These are phyloP conservation scores for Huntiella decipiens DNA, from an alignment of 2,329 filamentous ascomycete genomes.

Conservation along the genomic window DNA sequence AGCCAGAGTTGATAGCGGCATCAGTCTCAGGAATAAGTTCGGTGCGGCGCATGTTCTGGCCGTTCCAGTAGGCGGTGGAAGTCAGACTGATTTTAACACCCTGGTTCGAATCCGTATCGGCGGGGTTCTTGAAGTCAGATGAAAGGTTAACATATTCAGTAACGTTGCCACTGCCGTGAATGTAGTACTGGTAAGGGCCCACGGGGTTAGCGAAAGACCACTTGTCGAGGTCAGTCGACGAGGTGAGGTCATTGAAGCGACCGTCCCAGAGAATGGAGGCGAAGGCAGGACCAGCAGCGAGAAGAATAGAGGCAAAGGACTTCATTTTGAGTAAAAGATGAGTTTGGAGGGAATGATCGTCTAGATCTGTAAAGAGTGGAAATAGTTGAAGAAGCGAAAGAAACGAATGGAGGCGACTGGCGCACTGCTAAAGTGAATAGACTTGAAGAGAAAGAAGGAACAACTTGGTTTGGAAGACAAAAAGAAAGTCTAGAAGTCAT, in stretches of 20 bases:
- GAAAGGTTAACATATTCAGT: constrained; percentile 43
- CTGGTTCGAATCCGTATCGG: constrained; percentile 39
- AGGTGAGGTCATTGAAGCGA: constrained; percentile 40
- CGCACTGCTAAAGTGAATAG: constrained; percentile 5
- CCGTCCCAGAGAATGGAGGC: constrained; percentile 39
- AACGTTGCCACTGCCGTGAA: constrained; percentile 41
- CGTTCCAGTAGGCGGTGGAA: constrained; percentile 49
- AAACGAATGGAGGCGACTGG: constrained; percentile 7
- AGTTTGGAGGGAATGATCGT: constrained; percentile 8
- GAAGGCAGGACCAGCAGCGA: constrained; percentile 7
- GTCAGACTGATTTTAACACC: constrained; percentile 51
- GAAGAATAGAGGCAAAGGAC: constrained; percentile 6
- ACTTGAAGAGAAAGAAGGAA: constrained; percentile 3
- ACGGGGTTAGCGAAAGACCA: constrained; percentile 53
- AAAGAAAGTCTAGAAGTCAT: neutral
- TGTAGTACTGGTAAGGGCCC: constrained; percentile 57
- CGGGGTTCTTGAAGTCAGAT: constrained; percentile 43
- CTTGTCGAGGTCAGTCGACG: constrained; percentile 33
- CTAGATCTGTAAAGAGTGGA: constrained; percentile 9
- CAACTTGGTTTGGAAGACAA: constrained; percentile 1
- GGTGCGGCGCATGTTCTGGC: constrained; percentile 51
- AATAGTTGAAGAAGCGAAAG: constrained; percentile 8
- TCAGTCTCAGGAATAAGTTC: constrained; percentile 55
- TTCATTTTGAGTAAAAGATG: constrained; percentile 11
- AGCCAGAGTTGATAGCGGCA: constrained; percentile 44